phyloP scores from a whole-genome alignment of 2,329 filamentous ascomycete genomes.

The Camillea tinctor region DNA sequence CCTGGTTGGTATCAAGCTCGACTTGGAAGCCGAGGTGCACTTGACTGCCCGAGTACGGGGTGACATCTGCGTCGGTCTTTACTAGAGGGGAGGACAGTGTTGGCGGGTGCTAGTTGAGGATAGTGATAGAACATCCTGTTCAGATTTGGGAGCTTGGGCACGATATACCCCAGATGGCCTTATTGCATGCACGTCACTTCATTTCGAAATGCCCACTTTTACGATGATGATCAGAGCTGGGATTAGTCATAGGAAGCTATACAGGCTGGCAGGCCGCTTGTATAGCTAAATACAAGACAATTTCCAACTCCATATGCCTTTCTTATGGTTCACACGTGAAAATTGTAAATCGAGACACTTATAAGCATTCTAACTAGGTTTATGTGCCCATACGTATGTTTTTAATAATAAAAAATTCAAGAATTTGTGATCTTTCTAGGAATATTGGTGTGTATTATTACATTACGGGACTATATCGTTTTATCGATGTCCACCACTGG shows the following conservation, averaged over 20 bases:
- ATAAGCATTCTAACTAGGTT: too few relatives aligned
- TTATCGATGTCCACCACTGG: too few relatives aligned
- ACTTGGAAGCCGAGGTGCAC: constrained; percentile 62
- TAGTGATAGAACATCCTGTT: background rate
- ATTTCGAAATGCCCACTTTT: background rate
- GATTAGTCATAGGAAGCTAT: background rate
- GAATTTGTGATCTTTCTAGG: too few relatives aligned
- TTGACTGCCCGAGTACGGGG: constrained; percentile 58
- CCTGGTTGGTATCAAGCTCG: constrained; percentile 62
- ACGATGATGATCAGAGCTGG: background rate
- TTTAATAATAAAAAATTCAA: too few relatives aligned
- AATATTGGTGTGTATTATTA: too few relatives aligned
- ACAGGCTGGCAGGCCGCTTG: background rate
- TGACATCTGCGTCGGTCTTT: constrained; percentile 60
- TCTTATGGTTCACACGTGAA: too few relatives aligned
- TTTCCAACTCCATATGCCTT: background rate
- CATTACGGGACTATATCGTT: too few relatives aligned
- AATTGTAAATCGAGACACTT: too few relatives aligned
- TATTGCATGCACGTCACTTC: background rate
- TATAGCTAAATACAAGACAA: background rate
- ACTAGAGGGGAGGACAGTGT: constrained; percentile 34
- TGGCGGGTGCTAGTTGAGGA: background rate
- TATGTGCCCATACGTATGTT: too few relatives aligned
- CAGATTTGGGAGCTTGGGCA: background rate
- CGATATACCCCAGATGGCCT: background rate